Evolutionary conservation across 208 protist species (phyloP).

Genomic region (Willaertia magna): DNA sequence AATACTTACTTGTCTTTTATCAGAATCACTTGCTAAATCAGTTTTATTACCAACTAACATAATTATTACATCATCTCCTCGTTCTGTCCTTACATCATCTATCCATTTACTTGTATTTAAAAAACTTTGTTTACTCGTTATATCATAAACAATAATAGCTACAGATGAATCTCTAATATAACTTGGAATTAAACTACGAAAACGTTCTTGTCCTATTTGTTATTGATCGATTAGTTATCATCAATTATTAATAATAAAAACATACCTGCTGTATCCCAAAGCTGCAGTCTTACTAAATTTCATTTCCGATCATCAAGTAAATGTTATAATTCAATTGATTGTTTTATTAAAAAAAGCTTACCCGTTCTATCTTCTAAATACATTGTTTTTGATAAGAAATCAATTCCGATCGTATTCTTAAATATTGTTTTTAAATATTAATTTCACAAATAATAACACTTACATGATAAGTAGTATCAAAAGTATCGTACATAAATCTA

Average conservation of each 20-base stretch:
- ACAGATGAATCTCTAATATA: constrained; percentile 90
- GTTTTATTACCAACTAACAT: constrained; percentile 94
- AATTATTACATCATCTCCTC: constrained; percentile 80
- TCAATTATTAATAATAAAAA: background rate
- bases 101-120: constrained; percentile 84
- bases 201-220: constrained; percentile 61
- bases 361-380: constrained; percentile 82
- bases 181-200: constrained; percentile 73
- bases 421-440: constrained; percentile 25
- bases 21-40: constrained; percentile 51
- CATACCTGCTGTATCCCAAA: background rate
- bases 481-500: constrained; percentile 93
- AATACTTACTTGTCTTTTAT: constrained; percentile 47
- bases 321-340: background rate
- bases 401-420: constrained; percentile 95
- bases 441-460: constrained; percentile 12
- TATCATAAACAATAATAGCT: constrained; percentile 94
- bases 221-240: background rate
- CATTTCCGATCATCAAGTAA: no score
- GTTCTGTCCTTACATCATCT: constrained; percentile 87
- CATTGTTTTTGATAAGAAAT: constrained; percentile 95
- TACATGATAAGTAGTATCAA: constrained; percentile 61
- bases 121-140: constrained; percentile 83
- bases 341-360: constrained; percentile 20
- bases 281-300: constrained; percentile 8